These are phyloP conservation scores for Pythium sukuiense DNA, from an alignment of 352 stramenopile species.

Conservation along the genomic window DNA sequence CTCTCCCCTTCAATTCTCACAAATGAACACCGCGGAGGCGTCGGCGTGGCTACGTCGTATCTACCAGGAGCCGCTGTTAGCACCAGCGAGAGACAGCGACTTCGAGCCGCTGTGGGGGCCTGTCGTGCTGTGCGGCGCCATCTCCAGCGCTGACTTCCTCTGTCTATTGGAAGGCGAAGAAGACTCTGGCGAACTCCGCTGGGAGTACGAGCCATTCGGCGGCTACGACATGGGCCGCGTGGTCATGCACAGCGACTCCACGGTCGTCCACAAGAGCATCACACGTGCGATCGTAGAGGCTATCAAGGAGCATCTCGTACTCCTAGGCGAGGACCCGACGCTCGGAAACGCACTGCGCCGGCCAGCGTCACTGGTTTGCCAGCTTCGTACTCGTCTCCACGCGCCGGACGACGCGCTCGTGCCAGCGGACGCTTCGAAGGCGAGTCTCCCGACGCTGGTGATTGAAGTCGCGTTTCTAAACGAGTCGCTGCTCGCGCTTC, in stretches of 20 bases:
- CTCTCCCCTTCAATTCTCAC: not conserved
- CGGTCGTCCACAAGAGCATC: conserved; percentile 5
- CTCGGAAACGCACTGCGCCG: not conserved
- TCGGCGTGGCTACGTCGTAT: not conserved
- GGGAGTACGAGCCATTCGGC: conserved; percentile 8
- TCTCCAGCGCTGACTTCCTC: conserved; percentile 17
- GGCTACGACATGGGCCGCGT: conserved; percentile 1
- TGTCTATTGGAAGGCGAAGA: conserved; percentile 9
- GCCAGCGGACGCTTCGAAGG: not conserved
- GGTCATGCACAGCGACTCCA: conserved; percentile 6
- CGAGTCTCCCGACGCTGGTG: not conserved
- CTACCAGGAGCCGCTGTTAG: not conserved
- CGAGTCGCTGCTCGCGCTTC: not conserved
- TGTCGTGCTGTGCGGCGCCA: conserved; percentile 9
- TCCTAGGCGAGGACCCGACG: not conserved
- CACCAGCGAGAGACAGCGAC: not conserved
- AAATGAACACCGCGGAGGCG: not conserved
- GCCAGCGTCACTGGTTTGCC: conserved; percentile 1
- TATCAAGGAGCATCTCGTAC: conserved; percentile 8
- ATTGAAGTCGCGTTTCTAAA: conserved; percentile 6
- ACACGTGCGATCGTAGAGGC: conserved; percentile 3
- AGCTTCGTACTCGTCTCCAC: not conserved
- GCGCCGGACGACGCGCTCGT: conserved; percentile 8
- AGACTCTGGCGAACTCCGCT: conserved; percentile 1
- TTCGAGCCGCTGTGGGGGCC: conserved; percentile 9